Conservation (phyloP, 768 basidiomycete genomes). For the Termitomyces sp. region DNA sequence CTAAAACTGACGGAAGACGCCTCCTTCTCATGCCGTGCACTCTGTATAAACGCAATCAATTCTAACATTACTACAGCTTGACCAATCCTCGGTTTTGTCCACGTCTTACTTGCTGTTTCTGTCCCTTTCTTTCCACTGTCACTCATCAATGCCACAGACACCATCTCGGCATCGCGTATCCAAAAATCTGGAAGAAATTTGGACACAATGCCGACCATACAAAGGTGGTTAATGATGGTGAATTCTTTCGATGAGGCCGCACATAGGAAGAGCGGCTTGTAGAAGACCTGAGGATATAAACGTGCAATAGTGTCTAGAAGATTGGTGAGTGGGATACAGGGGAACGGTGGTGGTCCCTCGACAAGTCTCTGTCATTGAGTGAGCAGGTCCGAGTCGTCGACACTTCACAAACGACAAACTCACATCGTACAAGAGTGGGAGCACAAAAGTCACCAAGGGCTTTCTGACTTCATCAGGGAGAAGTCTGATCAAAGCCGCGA, state of each 20-base stretch:
- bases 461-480: conserved; percentile 47
- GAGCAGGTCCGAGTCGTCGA: conserved; percentile 20
- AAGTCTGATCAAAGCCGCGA: conserved; percentile 39
- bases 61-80: conserved; percentile 62
- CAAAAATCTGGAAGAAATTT: conserved; percentile 61
- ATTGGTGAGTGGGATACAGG: conserved; percentile 41
- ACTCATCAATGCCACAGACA: conserved; percentile 64
- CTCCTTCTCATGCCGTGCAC: conserved; percentile 40
- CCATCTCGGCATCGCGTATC: conserved; percentile 71
- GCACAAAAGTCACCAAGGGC: conserved; percentile 31
- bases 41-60: conserved; percentile 50
- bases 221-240: conserved; percentile 57
- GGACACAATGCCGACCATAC: conserved; percentile 47
- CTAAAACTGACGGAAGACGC: conserved; percentile 27
- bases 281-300: conserved; percentile 59
- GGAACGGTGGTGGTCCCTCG: conserved; percentile 47
- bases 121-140: conserved; percentile 28
- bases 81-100: conserved; percentile 55
- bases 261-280: conserved; percentile 67
- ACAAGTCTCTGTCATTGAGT: conserved; percentile 51
- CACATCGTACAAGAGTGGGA: conserved; percentile 52
- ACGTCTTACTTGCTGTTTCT: conserved; percentile 18
- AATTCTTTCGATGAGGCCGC: conserved; percentile 62
- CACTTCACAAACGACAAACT: conserved; percentile 15
- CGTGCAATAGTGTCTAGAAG: conserved; percentile 51